A percentile compares a stretch with the other conserved stretches of the same genome.
phyloP scores from a whole-genome alignment of 192 early-diverging fungal genomes.

The Entomortierella beljakovae region DNA sequence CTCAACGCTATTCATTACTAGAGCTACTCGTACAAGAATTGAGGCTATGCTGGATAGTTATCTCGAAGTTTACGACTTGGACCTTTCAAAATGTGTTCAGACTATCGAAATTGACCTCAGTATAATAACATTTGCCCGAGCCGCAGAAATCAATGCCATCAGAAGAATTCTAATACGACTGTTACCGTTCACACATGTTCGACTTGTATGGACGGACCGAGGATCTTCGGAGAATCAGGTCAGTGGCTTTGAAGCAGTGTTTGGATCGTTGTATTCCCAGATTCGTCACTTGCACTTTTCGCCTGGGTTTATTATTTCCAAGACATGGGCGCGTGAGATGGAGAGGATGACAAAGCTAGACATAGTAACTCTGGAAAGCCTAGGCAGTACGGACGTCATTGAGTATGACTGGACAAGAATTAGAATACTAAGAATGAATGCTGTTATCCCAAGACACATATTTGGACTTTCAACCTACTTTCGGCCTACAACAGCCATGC shows the following conservation, averaged over 20 bases:
- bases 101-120: constrained; percentile 26
- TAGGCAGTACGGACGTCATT: constrained; percentile 10
- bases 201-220: constrained; percentile 16
- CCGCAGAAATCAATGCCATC: constrained; percentile 8
- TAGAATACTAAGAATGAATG: constrained; percentile 2
- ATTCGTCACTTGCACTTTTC: constrained; percentile 23
- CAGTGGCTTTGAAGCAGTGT: constrained; percentile 1
- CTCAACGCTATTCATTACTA: neutral
- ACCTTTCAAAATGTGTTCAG: constrained; percentile 36
- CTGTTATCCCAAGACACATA: constrained; percentile 8
- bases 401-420: constrained; percentile 20
- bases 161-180: constrained; percentile 22
- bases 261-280: constrained; percentile 4
- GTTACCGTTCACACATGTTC: constrained; percentile 29
- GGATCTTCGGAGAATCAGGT: constrained; percentile 9
- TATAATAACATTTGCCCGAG: constrained; percentile 2
- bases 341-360: constrained; percentile 14
- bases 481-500: neutral
- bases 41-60: constrained; percentile 33
- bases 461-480: neutral
- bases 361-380: constrained; percentile 12
- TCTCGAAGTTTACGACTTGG: constrained; percentile 13
- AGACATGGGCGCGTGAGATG: constrained; percentile 23
- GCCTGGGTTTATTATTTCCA: constrained; percentile 18
- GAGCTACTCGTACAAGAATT: constrained; percentile 8